Base-by-base conservation (phyloP, 192 early-diverging fungal genomes). In the Coemansia reversa region DNA sequence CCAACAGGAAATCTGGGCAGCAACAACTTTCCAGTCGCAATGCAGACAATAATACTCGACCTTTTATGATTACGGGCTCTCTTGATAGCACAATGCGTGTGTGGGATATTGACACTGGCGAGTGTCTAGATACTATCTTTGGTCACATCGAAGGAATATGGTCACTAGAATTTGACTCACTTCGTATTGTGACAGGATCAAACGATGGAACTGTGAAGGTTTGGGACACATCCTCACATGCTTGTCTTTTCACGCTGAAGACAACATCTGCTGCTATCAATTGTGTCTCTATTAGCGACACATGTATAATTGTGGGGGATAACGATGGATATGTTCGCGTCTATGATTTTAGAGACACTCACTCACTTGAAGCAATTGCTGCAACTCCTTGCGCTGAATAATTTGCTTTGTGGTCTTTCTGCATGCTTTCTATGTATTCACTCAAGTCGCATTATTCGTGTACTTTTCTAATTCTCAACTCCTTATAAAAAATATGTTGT, bases 31-130 rank as follows among this genome's bases (percentile, higher is more conserved):
- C 25, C 1, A 42, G 62, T 24, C 20, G 11, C 59, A 45, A 62
- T 1, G 16, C 42, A 12, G 69, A 62, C 5, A 60, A 65, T 3
- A 63, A 65, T 8, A 52, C 67, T 5, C 79, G 62, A 9, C 81
- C 81, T 8, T 78, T 72, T 55, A 69, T 97, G 60, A 87, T 98
- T 18, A 92, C 93, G 7, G 92, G 93, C 8, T 89, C 88, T 14
- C 76, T 92, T 7, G 97, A 98, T 62, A 87, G 89, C 49, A 93
- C 86, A 0, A 83, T 99, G 56, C 92, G 92, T 53, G 84, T 99
- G n/a, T 99, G 95, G 95, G 90, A 93, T 57, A 79, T 93, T 18
- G 85, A 88, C 49, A 87, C 89, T 1, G 95, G 93, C 9, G 72
- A 88, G 60, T 91, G 86, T 30, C 70, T 94, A 9, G 83, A 83